Evolutionary conservation across 2,329 filamentous ascomycete species (phyloP).

Genomic region (Thermothelomyces thermophilus): DNA sequence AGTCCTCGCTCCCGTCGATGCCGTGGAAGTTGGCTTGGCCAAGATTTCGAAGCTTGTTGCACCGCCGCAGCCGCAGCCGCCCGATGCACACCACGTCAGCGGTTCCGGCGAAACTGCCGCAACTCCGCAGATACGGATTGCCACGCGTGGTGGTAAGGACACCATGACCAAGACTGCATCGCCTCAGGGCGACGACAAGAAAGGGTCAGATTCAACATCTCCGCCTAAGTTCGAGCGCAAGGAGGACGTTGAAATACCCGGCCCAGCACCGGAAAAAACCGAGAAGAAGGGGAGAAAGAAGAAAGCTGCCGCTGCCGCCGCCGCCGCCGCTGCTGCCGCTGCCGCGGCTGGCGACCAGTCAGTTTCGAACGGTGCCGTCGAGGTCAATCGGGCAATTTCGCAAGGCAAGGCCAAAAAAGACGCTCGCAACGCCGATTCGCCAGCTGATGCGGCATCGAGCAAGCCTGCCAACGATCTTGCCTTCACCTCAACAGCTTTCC

Average conservation of each 20-base stretch:
- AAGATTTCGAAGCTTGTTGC: conserved; percentile 63
- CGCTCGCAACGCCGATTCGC: conserved; percentile 25
- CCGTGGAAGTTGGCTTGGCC: conserved; percentile 65
- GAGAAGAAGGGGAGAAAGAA: conserved; percentile 61
- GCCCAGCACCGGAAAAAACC: conserved; percentile 44
- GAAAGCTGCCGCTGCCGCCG: conserved; percentile 47
- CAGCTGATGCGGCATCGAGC: conserved; percentile 16
- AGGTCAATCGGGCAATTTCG: conserved; percentile 30
- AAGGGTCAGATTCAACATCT: conserved; percentile 28
- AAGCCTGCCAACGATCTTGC: conserved; percentile 21
- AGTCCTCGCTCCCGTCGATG: conserved; percentile 72
- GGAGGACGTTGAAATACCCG: conserved; percentile 39
- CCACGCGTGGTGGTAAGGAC: conserved; percentile 33
- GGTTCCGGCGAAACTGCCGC: conserved; percentile 35
- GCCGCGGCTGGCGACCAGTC: conserved; percentile 37
- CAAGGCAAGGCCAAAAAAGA: conserved; percentile 31
- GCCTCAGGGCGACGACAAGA: conserved; percentile 30
- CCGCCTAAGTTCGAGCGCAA: conserved; percentile 40
- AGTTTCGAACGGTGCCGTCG: conserved; percentile 36
- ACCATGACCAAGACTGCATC: conserved; percentile 28
- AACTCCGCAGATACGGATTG: conserved; percentile 31
- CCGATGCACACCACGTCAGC: conserved; percentile 36
- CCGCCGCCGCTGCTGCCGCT: conserved; percentile 38
- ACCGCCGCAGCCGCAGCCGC: conserved; percentile 39
- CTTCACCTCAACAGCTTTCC: conserved; percentile 30